Conservation (phyloP, 1,284 basidiomycete species). For the Rhodotorula sp. region DNA sequence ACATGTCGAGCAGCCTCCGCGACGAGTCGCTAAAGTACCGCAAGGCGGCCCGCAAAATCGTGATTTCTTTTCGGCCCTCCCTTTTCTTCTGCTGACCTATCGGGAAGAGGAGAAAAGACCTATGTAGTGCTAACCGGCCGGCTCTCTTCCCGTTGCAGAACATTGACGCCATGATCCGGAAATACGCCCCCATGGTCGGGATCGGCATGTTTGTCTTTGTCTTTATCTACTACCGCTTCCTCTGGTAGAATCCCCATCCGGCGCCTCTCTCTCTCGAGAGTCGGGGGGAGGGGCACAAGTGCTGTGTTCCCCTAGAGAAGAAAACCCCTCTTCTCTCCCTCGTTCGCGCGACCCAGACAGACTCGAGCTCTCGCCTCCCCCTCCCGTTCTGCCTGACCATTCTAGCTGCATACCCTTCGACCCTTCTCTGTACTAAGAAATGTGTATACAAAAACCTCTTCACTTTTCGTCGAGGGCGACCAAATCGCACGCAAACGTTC, state of each 20-base stretch:
- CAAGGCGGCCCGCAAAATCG: constrained; percentile 87
- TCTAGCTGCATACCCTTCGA: no score
- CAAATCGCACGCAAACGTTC: no score
- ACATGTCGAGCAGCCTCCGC: constrained; percentile 92
- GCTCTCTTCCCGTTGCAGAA: background rate
- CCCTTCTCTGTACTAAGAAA: no score
- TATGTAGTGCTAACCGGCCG: background rate
- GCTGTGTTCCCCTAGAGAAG: no score
- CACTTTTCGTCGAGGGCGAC: no score
- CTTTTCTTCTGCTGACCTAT: background rate
- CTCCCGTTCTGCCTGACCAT: no score
- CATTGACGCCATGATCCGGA: constrained; percentile 83
- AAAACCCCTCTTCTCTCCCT: no score
- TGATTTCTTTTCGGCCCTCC: background rate
- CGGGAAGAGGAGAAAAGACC: no score
- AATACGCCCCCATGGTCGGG: constrained; percentile 88
- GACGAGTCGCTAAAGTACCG: constrained; percentile 98
- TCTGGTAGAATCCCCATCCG: constrained; percentile 36
- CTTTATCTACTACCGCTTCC: constrained; percentile 87
- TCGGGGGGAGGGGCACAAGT: no score
- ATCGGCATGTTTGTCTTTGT: constrained; percentile 77
- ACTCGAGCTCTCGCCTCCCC: no score
- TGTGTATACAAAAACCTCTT: no score
- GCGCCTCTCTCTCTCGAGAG: background rate
- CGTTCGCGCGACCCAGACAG: no score